Evolutionary conservation across 176 grass and related monocot genomes (phyloP).

Genomic region (Hordeum marinum): DNA sequence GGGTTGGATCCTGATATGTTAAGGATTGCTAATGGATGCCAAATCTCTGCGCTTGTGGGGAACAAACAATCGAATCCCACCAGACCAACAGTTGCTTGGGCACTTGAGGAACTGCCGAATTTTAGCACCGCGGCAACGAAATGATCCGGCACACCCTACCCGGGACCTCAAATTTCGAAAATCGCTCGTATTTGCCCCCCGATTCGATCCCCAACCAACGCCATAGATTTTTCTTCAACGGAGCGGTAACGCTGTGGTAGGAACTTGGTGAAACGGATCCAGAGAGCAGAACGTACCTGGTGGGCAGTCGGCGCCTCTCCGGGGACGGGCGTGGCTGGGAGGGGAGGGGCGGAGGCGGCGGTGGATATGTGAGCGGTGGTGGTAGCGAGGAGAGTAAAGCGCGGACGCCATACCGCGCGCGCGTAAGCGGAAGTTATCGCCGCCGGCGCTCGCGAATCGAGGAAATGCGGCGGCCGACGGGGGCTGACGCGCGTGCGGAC

Average conservation of each 20-base stretch:
- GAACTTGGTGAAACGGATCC: neutral
- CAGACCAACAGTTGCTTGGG: neutral
- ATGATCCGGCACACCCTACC: too few species aligned
- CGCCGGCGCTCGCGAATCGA: conserved; percentile 1
- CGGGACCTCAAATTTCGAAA: neutral
- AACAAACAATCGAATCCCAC: neutral
- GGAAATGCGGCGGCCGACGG: neutral
- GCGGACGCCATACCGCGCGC: conserved; percentile 13
- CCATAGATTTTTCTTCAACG: neutral
- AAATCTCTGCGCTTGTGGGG: too few species aligned
- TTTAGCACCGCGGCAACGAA: neutral
- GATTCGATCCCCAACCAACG: neutral
- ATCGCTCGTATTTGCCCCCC: too few species aligned
- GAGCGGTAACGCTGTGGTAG: neutral
- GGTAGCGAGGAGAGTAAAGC: neutral
- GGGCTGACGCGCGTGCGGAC: conserved; percentile 21
- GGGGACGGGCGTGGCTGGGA: neutral
- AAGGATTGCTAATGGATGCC: neutral
- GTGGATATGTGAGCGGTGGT: neutral
- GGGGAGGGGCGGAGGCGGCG: neutral
- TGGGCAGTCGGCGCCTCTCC: neutral
- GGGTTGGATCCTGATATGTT: neutral
- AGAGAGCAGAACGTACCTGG: neutral
- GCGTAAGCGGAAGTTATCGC: neutral
- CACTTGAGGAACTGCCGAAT: neutral